Base-by-base conservation (phyloP, 805 yeast genomes). In the Kuraishia hungarica region DNA sequence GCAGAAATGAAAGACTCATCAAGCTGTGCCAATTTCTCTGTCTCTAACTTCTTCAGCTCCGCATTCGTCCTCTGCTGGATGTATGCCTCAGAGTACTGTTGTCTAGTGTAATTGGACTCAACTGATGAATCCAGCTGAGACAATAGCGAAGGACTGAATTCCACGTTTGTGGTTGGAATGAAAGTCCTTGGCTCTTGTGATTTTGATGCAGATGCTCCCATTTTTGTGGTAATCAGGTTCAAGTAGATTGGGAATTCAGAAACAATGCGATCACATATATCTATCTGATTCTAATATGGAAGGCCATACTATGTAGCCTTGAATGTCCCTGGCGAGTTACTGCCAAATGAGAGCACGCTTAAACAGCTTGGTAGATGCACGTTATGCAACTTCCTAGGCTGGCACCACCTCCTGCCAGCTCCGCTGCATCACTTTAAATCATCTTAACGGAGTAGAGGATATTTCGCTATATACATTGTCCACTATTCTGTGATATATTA, bases 41-140 rank as follows among this genome's bases (percentile, higher is more conserved):
- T 71, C 61, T 84, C 84, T 58, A 86, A 69, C 54, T 75, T 72
- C 47, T 76, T 72, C 55, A 87, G 73, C 61, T 80, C 84, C 55
- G 77, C 76, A 51, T 80, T 71, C 43, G 87, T 87, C 65, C 86
- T 76, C 55, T 83, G 82, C 66, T 87, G 86, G 55, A 88, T 76
- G 60, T 79, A 83, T 62, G 79, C 80, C 54, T 84, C 87, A 21
- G 86, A 80, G 63, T 80, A 77, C 65, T 87, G 91, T 49, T 83
- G 78, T 65, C 92, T 81, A 7, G 90, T 78, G 65, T 79, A 87
- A 65, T 86, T 87, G 1, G 88, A 79, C 72, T 86, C 91, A 23
- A 75, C 74, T 2, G 86, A 77, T 51, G 71, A 72, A 59, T 85
- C 88, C 61, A 87, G 76, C 63, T 82, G 86, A 5, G 83, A 74